A percentile compares a stretch with the other conserved stretches of the same genome.
These are phyloP conservation scores for Solanum hybrid DNA, from an alignment of 305 asterid species.

Conservation along the genomic window DNA sequence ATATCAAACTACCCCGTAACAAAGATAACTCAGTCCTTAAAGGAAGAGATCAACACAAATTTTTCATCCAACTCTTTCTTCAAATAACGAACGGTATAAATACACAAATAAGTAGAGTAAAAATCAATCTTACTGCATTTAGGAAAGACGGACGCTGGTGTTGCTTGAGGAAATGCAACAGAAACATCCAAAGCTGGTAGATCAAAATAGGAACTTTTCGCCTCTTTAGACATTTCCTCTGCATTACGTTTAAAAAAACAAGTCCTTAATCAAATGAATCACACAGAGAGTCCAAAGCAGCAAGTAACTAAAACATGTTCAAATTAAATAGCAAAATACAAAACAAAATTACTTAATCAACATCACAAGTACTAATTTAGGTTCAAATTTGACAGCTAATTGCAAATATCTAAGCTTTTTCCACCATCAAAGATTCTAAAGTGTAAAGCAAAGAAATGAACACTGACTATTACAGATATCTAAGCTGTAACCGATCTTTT, in stretches of 20 bases:
- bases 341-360: background rate
- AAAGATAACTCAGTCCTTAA: background rate
- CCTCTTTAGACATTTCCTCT: slow-evolving; percentile 49
- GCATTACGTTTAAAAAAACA: slow-evolving; percentile 8
- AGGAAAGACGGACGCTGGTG: slow-evolving; percentile 88
- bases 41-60: background rate
- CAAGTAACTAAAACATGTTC: background rate
- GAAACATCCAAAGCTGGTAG: slow-evolving; percentile 77
- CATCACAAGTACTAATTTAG: background rate
- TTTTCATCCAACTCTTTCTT: background rate
- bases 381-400: background rate
- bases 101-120: background rate
- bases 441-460: background rate
- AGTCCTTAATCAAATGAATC: background rate
- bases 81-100: background rate
- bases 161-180: slow-evolving; percentile 90
- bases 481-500: background rate
- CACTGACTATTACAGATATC: background rate
- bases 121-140: slow-evolving; percentile 45
- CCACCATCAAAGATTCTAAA: background rate
- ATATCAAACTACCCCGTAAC: background rate
- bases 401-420: background rate
- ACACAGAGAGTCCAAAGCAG: background rate
- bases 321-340: background rate
- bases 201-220: slow-evolving; percentile 56